Evolutionary conservation across 208 protist genomes (phyloP), one percentile per base, ranked within the genome.

Genomic region (Leishmania major): DNA sequence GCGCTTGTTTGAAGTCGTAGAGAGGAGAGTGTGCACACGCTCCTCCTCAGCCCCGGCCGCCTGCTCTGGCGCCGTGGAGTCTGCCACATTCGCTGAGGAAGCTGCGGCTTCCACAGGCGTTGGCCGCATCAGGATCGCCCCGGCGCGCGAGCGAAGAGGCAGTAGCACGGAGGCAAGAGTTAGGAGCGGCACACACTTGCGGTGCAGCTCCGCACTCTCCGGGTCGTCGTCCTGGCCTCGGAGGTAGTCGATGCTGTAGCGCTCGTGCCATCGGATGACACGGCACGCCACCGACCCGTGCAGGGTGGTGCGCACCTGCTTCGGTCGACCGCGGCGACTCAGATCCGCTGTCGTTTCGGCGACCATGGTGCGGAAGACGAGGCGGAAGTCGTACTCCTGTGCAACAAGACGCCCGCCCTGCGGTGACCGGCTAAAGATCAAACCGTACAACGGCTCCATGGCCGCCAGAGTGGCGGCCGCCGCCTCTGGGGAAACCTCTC

Each of bases 131-230:
- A 86, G 66, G 19, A 75, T 25, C 8, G 75, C 47, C 13, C 84
- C 84, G 8, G 87, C 49, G 0, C 70, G 55, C n/a, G 51, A 81
- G n/a, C 87, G 81, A n/a, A 85, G 85, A 7, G 92, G 91, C 31
- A 96, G 85, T 31, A 96, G 67, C 17, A 96, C 55, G 35, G 93
- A 94, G 6, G 90, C 87, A 2, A 97, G 49, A 13, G 93, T 96
- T 31, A 97, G 91, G 60, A 97, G n/a, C 45, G 91, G 91, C 62
- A 95, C 75, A 35, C 76, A 86, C 80, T 87, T 88, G n/a, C 84
- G 84, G 67, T 85, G 86, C 72, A 89, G 53, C 7, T 88, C 77
- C 6, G 82, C 76, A 62, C 79, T 83, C 51, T 93, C 82, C 43
- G 86, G 88, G 11, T 79, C 80, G 69, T 51, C 85, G 62, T 94